phyloP scores from a whole-genome alignment of 352 stramenopile species.

The Aphanomyces stellatus region DNA sequence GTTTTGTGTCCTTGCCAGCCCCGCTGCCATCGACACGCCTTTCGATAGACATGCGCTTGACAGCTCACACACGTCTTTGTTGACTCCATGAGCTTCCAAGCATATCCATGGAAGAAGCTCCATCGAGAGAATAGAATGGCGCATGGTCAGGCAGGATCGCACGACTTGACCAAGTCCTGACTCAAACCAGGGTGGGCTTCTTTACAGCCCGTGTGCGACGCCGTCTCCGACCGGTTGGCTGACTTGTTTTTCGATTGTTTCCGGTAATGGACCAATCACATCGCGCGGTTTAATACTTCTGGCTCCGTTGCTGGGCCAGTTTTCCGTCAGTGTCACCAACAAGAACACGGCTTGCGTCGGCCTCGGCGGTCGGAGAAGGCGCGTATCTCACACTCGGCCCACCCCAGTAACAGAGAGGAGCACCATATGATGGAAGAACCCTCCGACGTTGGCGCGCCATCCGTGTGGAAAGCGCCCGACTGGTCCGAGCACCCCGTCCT shows the following conservation, averaged over 20 bases:
- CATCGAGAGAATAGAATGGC: too few species aligned
- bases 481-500: slow-evolving; percentile 69
- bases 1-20: too few species aligned
- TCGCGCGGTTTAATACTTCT: not conserved
- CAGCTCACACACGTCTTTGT: too few species aligned
- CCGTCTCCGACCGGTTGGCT: too few species aligned
- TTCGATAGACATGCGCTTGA: too few species aligned
- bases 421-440: not conserved
- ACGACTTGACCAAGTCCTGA: not conserved
- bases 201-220: not conserved
- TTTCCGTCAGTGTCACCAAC: not conserved
- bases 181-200: not conserved
- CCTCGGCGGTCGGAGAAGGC: not conserved
- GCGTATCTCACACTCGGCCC: not conserved
- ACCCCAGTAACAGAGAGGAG: not conserved
- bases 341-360: not conserved
- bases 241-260: too few species aligned
- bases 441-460: slow-evolving; percentile 27
- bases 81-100: too few species aligned
- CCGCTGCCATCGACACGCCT: too few species aligned
- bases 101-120: too few species aligned
- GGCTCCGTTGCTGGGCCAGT: not conserved
- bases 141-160: not conserved
- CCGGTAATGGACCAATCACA: not conserved
- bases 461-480: slow-evolving; percentile 62